Conservation (phyloP, 139 green algal genomes). For the Chlorella vulgaris region DNA sequence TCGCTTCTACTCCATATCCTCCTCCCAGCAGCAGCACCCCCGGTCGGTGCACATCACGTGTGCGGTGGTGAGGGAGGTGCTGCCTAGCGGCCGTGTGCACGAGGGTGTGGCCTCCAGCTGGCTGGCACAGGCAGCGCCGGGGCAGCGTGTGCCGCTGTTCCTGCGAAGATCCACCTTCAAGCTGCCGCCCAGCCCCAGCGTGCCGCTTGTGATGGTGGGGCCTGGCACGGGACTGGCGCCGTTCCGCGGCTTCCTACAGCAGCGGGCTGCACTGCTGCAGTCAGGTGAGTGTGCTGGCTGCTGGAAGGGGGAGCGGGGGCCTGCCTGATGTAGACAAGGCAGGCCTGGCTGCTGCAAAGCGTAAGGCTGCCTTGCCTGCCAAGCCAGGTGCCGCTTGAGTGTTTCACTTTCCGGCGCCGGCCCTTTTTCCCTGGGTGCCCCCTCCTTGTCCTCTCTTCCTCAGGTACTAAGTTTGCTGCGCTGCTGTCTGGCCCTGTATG, state of each 20-base stretch:
- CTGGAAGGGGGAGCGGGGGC: neutral
- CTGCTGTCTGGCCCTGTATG: too few species aligned
- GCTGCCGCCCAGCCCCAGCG: constrained; percentile 69
- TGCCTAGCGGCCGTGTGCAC: constrained; percentile 55
- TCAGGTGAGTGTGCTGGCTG: neutral
- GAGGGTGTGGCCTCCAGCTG: constrained; percentile 76
- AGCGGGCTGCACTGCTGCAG: constrained; percentile 48
- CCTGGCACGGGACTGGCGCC: constrained; percentile 96
- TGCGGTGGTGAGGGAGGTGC: constrained; percentile 75
- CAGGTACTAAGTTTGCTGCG: too few species aligned
- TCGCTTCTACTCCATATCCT: constrained; percentile 92
- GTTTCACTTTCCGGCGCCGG: too few species aligned
- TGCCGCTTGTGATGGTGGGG: constrained; percentile 95
- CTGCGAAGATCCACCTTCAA: constrained; percentile 89
- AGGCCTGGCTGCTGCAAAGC: neutral
- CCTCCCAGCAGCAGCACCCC: constrained; percentile 64
- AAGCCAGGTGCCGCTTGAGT: neutral
- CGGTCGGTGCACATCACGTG: constrained; percentile 81
- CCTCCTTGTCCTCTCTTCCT: too few species aligned
- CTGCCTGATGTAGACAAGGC: too few species aligned
- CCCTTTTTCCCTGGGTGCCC: neutral
- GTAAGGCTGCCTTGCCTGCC: too few species aligned
- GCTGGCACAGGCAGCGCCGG: constrained; percentile 40
- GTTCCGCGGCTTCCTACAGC: constrained; percentile 98
- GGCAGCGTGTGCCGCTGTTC: constrained; percentile 70